Evolutionary conservation across 345 rosid genomes (phyloP), one percentile per base, ranked within the genome.

Genomic region (Populus tremula): DNA sequence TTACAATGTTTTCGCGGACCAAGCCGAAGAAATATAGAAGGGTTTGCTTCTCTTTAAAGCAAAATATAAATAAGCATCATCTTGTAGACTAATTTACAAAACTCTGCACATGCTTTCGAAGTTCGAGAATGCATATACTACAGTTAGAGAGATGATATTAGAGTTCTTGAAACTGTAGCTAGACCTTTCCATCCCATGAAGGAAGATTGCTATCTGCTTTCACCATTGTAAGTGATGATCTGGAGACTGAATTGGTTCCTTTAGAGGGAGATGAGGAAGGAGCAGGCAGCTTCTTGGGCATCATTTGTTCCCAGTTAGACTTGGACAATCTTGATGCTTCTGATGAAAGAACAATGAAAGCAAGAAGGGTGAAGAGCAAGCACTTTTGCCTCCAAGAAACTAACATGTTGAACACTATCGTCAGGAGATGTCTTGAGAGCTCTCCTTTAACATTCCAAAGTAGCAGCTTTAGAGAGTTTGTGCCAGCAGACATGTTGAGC

Each of bases 211-310:
- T 81, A 78, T 86, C 81, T 0, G 82, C 64, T 78, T 80, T 83
- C 27, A 80, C 59, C 27, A 85, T 77, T 13, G 85, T 69, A 2
- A 91, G 81, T 73, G 88, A 82, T 0, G 91, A 90, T 70, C 76
- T 83, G 45, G 82, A 73, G 45, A 91, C 68, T 12, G 91, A 88
- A 78, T 95, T 92, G 64, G 99, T 95, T 67, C 98, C 97, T 81
- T 84, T 91, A 2, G 99, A 95, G 54, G 99, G 99, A 79, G 98
- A 77, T 31, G 99, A 95, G 49, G 88, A 83, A 76, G 92, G 92
- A 67, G 87, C 17, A 0, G 96, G 97, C 21, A 92, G 84, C 87
- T 91, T 93, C 88, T 91, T 95, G 41, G 99, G 98, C 78, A 95
- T 78, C 97, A 92, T 95, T 82, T 95, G 92, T 43, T 91, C 89